phyloP scores from a whole-genome alignment of 2,329 filamentous ascomycete species.

The Didymellaceae sp. region DNA sequence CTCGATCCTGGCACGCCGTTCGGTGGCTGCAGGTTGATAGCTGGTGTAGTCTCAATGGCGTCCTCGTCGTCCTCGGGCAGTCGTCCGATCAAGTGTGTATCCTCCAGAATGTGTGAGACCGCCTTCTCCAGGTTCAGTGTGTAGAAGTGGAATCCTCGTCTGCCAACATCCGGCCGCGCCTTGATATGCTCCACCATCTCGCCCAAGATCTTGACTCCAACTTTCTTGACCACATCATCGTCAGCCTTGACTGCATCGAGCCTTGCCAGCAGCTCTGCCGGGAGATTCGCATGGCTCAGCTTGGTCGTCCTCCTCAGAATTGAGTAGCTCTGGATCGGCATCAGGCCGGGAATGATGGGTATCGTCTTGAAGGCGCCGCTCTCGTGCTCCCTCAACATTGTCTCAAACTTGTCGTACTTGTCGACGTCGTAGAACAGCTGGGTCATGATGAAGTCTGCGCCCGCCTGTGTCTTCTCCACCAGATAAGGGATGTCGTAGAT shows the following conservation, averaged over 20 bases:
- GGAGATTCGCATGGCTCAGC: constrained; percentile 86
- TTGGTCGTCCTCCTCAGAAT: constrained; percentile 95
- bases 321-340: constrained; percentile 97
- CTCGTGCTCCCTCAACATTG: constrained; percentile 75
- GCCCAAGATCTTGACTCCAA: constrained; percentile 81
- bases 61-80: constrained; percentile 51
- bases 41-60: constrained; percentile 56
- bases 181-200: constrained; percentile 84
- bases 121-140: constrained; percentile 96
- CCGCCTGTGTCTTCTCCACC: constrained; percentile 87
- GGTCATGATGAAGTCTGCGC: constrained; percentile 98
- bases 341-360: constrained; percentile 90
- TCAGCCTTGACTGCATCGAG: constrained; percentile 77
- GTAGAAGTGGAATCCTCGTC: constrained; percentile 91
- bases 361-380: constrained; percentile 86
- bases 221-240: constrained; percentile 79
- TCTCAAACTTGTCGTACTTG: constrained; percentile 82
- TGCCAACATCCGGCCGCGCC: constrained; percentile 56
- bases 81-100: constrained; percentile 79
- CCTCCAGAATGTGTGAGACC: constrained; percentile 89
- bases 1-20: constrained; percentile 28
- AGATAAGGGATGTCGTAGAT: constrained; percentile 80
- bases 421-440: constrained; percentile 93
- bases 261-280: constrained; percentile 71
- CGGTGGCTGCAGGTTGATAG: constrained; percentile 41